These are phyloP conservation scores for Neopestalotiopsis sp. DNA, from an alignment of 2,329 filamentous ascomycete species.

Conservation along the genomic window DNA sequence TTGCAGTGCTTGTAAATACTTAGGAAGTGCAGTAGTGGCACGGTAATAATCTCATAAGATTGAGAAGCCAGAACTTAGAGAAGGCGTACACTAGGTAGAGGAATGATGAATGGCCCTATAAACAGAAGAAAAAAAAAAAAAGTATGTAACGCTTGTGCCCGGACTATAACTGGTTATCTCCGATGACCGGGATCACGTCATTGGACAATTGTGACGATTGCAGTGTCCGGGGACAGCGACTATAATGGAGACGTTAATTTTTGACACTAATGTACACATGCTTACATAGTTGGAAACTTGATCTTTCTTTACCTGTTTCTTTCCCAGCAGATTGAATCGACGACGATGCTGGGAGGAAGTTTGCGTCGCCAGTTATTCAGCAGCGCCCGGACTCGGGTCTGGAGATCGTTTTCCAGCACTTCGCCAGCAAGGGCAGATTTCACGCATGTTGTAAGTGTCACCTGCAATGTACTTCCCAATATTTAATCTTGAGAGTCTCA, in stretches of 20 bases:
- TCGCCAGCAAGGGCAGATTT: conserved; percentile 36
- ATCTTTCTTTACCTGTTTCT: neutral
- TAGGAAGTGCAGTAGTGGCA: too few relatives aligned
- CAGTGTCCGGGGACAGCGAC: neutral
- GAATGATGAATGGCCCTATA: neutral
- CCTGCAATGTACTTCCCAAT: too few relatives aligned
- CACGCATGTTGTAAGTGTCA: conserved; percentile 39
- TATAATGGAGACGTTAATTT: conserved; percentile 9
- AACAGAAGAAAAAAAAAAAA: neutral
- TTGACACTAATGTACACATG: neutral
- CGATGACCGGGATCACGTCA: conserved; percentile 9
- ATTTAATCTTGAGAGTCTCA: neutral
- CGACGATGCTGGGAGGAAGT: conserved; percentile 17
- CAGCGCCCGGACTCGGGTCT: neutral
- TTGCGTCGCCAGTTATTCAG: conserved; percentile 15
- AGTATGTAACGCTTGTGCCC: neutral
- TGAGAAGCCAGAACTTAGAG: too few relatives aligned
- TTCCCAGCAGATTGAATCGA: neutral
- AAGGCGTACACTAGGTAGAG: too few relatives aligned
- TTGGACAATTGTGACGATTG: neutral
- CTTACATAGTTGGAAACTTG: neutral
- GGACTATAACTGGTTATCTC: neutral
- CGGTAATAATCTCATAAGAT: too few relatives aligned
- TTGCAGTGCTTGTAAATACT: too few relatives aligned
- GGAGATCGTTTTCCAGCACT: conserved; percentile 34